Evolutionary conservation across 2,329 filamentous ascomycete species (phyloP), one percentile per base, ranked within the genome.

Genomic region (Apiospora hydei): DNA sequence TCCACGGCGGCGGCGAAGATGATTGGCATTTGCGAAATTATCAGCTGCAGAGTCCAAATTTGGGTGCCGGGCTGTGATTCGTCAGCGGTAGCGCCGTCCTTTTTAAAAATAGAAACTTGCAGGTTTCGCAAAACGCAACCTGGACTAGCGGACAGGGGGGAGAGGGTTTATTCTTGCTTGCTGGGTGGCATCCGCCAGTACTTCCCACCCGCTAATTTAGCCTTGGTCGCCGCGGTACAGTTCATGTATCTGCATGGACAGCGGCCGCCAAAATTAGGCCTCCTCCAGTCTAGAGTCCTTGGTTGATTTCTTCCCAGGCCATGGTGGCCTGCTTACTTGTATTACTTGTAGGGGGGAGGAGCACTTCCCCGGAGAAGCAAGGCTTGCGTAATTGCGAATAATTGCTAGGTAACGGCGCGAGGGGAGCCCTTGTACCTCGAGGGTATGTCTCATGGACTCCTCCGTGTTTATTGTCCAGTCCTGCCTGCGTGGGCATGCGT

Each of bases 121-220:
- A 73, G 69, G 74, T 73, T 74, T 75, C 74, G 74, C 73, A 72
- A 75, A 61, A 74, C 74, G 70, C 67, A 61, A 67, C 69, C 51
- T 51, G 53, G 71, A 18, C 49, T 38, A 68, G 43, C 34, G 49
- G 67, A 11, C 53, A 30, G 69, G 57, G 43, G 51, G 51, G 13
- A n/a, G 38, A 41, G 68, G 68, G 68, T 61, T 41, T 43, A 57
- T 69, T 69, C 47, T 43, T 69, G 68, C 68, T 47, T 44, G 66
- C 41, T 57, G 68, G 68, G 34, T 47, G 67, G 21, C 46, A 46
- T 69, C 67, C 11, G 21, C 11, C n/a, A 21, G 47, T 69, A 69
- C 68, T 51, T 69, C 21, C 47, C 46, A 24, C 34, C 68, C 68
- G 38, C 68, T 57, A 41, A 26, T 57, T 51, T 41, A 26, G 47